Evolutionary conservation across 73 alveolate genomes (phyloP).

Genomic region (Paramecium tetraurelia): DNA sequence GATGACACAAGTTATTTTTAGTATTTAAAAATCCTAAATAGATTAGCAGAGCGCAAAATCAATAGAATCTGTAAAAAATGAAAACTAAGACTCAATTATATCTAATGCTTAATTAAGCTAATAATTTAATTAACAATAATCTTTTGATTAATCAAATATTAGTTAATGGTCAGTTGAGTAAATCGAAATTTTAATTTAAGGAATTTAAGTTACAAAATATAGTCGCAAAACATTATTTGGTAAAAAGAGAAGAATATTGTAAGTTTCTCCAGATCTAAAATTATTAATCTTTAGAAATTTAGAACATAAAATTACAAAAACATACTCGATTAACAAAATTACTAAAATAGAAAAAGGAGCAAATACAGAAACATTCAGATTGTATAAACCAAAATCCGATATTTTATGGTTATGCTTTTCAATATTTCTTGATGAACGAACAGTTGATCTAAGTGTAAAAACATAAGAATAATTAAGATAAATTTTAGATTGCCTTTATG

Average conservation of each 20-base stretch:
- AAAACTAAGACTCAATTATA: not conserved
- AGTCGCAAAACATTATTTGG: not conserved
- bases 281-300: not conserved
- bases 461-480: not conserved
- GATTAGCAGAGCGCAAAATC: not conserved
- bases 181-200: not conserved
- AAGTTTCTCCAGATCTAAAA: conserved; percentile 13
- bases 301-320: not conserved
- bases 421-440: not conserved
- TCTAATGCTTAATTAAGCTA: not conserved
- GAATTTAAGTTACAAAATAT: not conserved
- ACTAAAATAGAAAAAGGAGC: conserved; percentile 10
- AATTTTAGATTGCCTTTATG: not conserved
- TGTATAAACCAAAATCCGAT: not conserved
- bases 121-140: not conserved
- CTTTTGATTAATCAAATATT: not conserved
- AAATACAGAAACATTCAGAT: not conserved
- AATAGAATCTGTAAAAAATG: not conserved
- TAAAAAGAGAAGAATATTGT: not conserved
- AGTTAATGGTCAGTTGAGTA: not conserved
- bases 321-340: not conserved
- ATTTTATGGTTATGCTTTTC: not conserved
- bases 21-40: not conserved
- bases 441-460: not conserved
- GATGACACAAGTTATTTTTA: not conserved